Percentiles rank a stretch among this genome's conserved stretches.
Conservation (phyloP, 805 yeast species). For the Metschnikowia hibisci region DNA sequence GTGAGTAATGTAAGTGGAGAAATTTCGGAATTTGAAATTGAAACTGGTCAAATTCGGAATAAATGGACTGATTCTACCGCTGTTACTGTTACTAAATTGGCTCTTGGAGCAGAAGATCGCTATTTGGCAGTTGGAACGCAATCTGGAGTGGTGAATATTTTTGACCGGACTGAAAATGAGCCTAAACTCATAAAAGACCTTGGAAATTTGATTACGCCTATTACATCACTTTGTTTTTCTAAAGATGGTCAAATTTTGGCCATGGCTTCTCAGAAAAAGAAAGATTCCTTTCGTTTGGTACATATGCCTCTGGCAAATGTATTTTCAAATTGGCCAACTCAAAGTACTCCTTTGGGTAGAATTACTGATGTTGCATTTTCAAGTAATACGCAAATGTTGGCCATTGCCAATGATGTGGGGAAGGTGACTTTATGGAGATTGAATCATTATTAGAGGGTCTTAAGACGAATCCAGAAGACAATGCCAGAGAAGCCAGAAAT, state of each 20-base stretch:
- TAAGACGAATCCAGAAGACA: too few species aligned
- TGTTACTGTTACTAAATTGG: conserved; percentile 73
- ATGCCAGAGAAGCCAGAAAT: too few species aligned
- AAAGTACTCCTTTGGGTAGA: conserved; percentile 93
- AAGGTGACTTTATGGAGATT: conserved; percentile 84
- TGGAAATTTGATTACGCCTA: conserved; percentile 77
- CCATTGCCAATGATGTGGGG: conserved; percentile 89
- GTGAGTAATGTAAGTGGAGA: conserved; percentile 77
- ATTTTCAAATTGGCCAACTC: conserved; percentile 95
- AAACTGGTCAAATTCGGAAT: conserved; percentile 34
- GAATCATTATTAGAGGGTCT: conserved; percentile 60
- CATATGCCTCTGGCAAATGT: conserved; percentile 86
- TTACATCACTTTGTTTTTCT: conserved; percentile 69
- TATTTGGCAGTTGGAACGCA: conserved; percentile 88
- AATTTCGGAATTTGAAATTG: conserved; percentile 72
- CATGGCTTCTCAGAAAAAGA: conserved; percentile 78
- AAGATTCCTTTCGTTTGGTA: conserved; percentile 81
- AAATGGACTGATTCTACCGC: conserved; percentile 89
- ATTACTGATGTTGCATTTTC: conserved; percentile 80
- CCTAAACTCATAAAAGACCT: conserved; percentile 58
- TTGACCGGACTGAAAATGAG: conserved; percentile 48
- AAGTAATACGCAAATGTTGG: conserved; percentile 76
- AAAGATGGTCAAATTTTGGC: conserved; percentile 87
- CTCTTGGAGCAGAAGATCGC: conserved; percentile 68
- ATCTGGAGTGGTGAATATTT: conserved; percentile 85